Evolutionary conservation across 2,329 filamentous ascomycete species (phyloP), one percentile per base, ranked within the genome.

Genomic region (Fusarium tupiense): DNA sequence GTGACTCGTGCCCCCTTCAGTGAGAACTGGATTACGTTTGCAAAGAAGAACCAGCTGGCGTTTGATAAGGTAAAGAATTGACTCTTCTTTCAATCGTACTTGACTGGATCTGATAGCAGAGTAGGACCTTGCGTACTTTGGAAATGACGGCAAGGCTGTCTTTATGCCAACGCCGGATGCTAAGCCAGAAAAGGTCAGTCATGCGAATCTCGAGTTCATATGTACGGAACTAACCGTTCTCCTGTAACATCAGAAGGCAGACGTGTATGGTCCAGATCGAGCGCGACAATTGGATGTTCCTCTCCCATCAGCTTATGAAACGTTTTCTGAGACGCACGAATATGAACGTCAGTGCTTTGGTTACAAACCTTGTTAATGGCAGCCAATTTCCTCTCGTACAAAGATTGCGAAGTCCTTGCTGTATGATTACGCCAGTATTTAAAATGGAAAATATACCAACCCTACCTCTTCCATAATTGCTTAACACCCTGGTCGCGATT

Each of bases 41-140:
- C 40, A 2, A 58, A 58, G 17, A 58, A 58, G n/a, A 58, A 58
- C 7, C 54, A 47, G 8, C 8, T 47, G 12, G 54, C n/a, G 0
- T 58, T 47, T 35, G 54, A 58, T 6, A 58, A 58, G 29, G 54
- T 47, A 12, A 16, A 6, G 2, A 7, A 10, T 3, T 5, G 0
- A 3, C 5, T 9, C 2, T 22, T 20, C 3, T 1, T 5, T 35
- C 0, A 24, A 8, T 4, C 2, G 1, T 7, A 9, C 6, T 5
- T 20, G 6, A 8, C 3, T 8, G 1, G 2, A 19, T 14, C 19
- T 58, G 5, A 58, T 7, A 17, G 2, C 0, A 6, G 0, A 0
- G 10, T 11, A 58, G 40, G 54, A 58, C n/a, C 40, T 58, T 8
- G 54, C 54, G 12, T 58, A 58, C 19, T 47, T 58, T 19, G 54